A percentile compares a stretch with the other conserved stretches of the same genome.
Conservation (phyloP, 2,329 filamentous ascomycete species). For the Paecilomyces niveus region DNA sequence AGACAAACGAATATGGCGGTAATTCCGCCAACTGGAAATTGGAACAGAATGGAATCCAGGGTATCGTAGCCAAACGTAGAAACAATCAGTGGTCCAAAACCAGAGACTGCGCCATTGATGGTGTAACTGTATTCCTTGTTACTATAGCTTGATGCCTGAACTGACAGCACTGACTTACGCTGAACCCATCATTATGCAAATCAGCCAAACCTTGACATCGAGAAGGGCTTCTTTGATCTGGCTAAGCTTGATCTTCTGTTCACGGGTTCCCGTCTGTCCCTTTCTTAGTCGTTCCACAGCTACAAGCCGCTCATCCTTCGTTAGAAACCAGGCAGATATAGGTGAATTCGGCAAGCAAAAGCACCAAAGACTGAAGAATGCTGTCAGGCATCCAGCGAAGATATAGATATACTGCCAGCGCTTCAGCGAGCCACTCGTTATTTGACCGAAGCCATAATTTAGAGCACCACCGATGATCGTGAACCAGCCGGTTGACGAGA, state of each 20-base stretch:
- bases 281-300: constrained; percentile 57
- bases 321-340: constrained; percentile 62
- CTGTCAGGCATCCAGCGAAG: constrained; percentile 56
- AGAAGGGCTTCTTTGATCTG: constrained; percentile 54
- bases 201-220: constrained; percentile 58
- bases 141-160: background rate
- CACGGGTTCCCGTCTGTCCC: constrained; percentile 58
- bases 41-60: constrained; percentile 61
- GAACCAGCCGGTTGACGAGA: constrained; percentile 49
- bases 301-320: constrained; percentile 53
- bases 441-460: constrained; percentile 63
- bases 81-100: constrained; percentile 66
- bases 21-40: constrained; percentile 67
- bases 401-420: constrained; percentile 68
- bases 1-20: constrained; percentile 60
- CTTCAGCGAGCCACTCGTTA: constrained; percentile 46
- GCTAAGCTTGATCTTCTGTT: constrained; percentile 51
- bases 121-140: constrained; percentile 45
- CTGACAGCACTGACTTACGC: constrained; percentile 33
- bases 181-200: constrained; percentile 62
- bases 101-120: constrained; percentile 63
- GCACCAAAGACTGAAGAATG: constrained; percentile 58
- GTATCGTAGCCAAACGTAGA: constrained; percentile 62
- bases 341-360: constrained; percentile 61
- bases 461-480: constrained; percentile 58